Evolutionary conservation across 441 rosid genomes (phyloP), one percentile per base, ranked within the genome.

Genomic region (Mallotus repandus): DNA sequence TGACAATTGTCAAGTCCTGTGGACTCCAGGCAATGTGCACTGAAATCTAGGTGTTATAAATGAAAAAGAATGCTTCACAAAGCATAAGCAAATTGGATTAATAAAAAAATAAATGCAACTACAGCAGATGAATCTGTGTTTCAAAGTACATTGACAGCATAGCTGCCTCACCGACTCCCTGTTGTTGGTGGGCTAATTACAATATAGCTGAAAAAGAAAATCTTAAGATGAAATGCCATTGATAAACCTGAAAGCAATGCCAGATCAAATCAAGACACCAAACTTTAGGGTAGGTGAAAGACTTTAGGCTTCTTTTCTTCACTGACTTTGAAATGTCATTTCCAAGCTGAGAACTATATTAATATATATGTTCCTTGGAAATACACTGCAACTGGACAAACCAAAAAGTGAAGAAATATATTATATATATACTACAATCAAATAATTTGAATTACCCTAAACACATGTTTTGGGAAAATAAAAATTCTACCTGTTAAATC

Each of bases 131-230:
- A 49, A 49, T 12, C 11, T 49, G 53, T 12, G 53, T 49, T 49
- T 35, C 49, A 68, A 55, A 55, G 61, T 56, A 41, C n/a, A 68
- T 18, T 38, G 63, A 69, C 63, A 54, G 62, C 48, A 16, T 32
- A 35, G 50, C 48, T 54, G 32, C 61, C 13, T 18, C 21, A 19
- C 63, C 72, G 18, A 13, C 32, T 14, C 41, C 10, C n/a, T 13
- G 53, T 49, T 11, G 53, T 49, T 49, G 53, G 45, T 60, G 63
- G 63, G 63, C 63, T 25, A 35, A 35, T 35, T 35, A 35, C 9
- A 4, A 59, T 32, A 29, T 43, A 60, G n/a, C 62, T 11, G 38
- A 58, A 22, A 57, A 58, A 58, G 10, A 58, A 4, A 11, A 7
- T 10, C 29, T 14, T 43, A 52, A 43, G 4, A 7, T 10, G 54